phyloP scores from a whole-genome alignment of 768 basidiomycete genomes.

The Collybia mongolica region DNA sequence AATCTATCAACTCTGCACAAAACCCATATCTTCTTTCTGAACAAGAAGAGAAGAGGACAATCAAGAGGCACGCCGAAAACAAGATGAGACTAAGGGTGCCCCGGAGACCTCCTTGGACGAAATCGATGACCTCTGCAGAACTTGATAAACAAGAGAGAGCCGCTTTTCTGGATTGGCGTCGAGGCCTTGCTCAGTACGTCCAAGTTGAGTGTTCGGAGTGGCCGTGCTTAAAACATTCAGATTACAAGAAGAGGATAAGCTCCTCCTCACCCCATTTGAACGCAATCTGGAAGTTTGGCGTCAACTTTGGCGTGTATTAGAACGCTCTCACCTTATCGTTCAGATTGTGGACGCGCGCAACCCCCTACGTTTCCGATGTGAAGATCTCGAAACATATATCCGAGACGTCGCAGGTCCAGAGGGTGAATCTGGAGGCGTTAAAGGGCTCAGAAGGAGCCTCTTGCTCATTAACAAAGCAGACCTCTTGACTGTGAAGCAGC shows the following conservation, averaged over 20 bases:
- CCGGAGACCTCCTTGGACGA: slow-evolving; percentile 87
- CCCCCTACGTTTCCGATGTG: slow-evolving; percentile 88
- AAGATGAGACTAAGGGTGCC: slow-evolving; percentile 81
- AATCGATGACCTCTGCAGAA: slow-evolving; percentile 69
- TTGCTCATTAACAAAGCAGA: slow-evolving; percentile 96
- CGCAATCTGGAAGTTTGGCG: slow-evolving; percentile 98
- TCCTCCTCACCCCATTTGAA: slow-evolving; percentile 95
- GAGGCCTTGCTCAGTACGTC: slow-evolving; percentile 86
- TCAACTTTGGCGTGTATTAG: slow-evolving; percentile 95
- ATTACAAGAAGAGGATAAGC: slow-evolving; percentile 81
- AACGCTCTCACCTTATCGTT: slow-evolving; percentile 90
- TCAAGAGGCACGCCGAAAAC: slow-evolving; percentile 75
- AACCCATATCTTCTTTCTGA: slow-evolving; percentile 88
- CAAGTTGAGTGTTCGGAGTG: background rate
- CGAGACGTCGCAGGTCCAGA: slow-evolving; percentile 80
- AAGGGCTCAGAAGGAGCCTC: slow-evolving; percentile 70
- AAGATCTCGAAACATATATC: slow-evolving; percentile 87
- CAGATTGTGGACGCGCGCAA: slow-evolving; percentile 98
- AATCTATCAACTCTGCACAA: slow-evolving; percentile 49
- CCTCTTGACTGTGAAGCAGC: slow-evolving; percentile 81
- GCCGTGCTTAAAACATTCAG: slow-evolving; percentile 36
- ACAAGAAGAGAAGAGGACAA: slow-evolving; percentile 74
- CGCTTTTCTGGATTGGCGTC: slow-evolving; percentile 90
- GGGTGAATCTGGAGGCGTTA: slow-evolving; percentile 76
- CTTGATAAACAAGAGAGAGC: slow-evolving; percentile 89